Evolutionary conservation across 2,329 filamentous ascomycete genomes (phyloP).

Genomic region (Trichoderma atrobrunneum): DNA sequence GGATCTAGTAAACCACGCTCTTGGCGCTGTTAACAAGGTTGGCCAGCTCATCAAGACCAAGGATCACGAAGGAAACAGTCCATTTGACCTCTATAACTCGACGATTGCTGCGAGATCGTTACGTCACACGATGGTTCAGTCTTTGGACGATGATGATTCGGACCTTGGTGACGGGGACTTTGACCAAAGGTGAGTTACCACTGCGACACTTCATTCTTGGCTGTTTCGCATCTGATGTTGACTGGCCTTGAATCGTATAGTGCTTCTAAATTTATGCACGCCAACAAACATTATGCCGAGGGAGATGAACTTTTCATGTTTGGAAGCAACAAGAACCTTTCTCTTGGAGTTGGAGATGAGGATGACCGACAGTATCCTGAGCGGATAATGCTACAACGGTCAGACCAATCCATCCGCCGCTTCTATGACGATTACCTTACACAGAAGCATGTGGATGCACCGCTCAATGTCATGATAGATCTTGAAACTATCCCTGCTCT

Average conservation of each 20-base stretch:
- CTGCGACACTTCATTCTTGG: neutral
- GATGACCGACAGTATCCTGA: conserved; percentile 94
- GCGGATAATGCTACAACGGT: conserved; percentile 71
- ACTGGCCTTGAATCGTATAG: neutral
- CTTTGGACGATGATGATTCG: conserved; percentile 51
- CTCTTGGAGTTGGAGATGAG: conserved; percentile 89
- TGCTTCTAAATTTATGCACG: neutral
- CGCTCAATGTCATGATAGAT: conserved; percentile 28
- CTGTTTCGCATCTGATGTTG: neutral
- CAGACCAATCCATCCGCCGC: conserved; percentile 70
- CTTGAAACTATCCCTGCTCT: conserved; percentile 65
- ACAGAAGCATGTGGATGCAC: conserved; percentile 37
- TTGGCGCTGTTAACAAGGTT: conserved; percentile 58
- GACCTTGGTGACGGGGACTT: conserved; percentile 49
- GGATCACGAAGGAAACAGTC: conserved; percentile 90
- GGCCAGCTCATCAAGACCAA: conserved; percentile 89
- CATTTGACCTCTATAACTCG: conserved; percentile 86
- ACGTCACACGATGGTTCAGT: conserved; percentile 45
- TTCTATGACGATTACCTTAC: conserved; percentile 69
- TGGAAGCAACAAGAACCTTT: conserved; percentile 94
- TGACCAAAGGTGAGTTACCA: conserved; percentile 31
- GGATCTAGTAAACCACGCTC: conserved; percentile 59
- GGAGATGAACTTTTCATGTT: conserved; percentile 92
- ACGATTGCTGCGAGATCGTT: conserved; percentile 79
- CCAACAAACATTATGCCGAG: conserved; percentile 21